Base-by-base conservation (phyloP, 2,329 filamentous ascomycete species). In the Teratosphaeria epicoccoides region DNA sequence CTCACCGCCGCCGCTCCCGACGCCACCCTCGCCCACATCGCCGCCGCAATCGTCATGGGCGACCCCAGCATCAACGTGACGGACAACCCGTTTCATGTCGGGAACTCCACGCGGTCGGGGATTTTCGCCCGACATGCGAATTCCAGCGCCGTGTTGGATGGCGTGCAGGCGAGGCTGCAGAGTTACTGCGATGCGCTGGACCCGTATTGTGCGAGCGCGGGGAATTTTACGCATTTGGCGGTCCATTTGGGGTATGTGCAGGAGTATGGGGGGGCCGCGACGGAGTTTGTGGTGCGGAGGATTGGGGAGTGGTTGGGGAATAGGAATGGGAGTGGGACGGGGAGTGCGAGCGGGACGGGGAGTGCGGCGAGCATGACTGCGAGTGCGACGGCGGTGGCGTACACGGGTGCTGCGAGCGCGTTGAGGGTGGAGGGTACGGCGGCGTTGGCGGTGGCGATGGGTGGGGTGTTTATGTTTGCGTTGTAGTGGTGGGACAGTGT, bases 141-240 rank as follows among this genome's bases (percentile, higher is more conserved):
- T 17, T 40, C 33, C 14, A 17, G 14, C n/a, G 4, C n/a, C 14
- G n/a, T 40, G 6, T 17, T 40, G 14, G 14, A 40, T 9, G 20
- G n/a, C 33, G 20, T 40, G 33, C 7, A 14, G 14, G 17, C 33
- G 5, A 40, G 20, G 33, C n/a, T 84, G 60, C 71, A 83, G 69
- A 80, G 79, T 6, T 85, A 84, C 73, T 85, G 82, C 65, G 82
- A 85, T 58, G 68, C 75, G 4, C 61, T 76, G 3, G 82, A 85
- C 56, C 81, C 81, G 0, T 84, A 81, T 69, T 85, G 82, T 74
- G 84, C 80, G 67, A 81, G 77, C 43, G 82, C 81, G 49, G 81
- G 75, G 59, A 73, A 84, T 54, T 70, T 74, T 23, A 75, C 76
- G 58, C 33, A 40, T 17, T 17, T 40, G 9, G 17, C 33, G 6